A percentile compares a stretch with the other conserved stretches of the same genome.
Conservation (phyloP, 306 rosid genomes). For the Vachellia collinsii region DNA sequence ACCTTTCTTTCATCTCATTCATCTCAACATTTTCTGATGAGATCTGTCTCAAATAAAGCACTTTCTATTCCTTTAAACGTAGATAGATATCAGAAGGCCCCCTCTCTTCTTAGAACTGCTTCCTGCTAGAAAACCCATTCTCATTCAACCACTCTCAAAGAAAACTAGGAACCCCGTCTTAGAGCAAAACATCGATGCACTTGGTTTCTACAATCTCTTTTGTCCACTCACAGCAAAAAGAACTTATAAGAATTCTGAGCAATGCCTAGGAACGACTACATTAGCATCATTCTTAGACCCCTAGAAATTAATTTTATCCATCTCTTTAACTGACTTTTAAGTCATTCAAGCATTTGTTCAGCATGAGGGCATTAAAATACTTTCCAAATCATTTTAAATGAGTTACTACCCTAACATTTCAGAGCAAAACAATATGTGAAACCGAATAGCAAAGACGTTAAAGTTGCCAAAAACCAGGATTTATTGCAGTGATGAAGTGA, state of each 20-base stretch:
- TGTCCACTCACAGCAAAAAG: not conserved
- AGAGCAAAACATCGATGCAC: not conserved
- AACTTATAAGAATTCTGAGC: not conserved
- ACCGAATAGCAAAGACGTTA: not conserved
- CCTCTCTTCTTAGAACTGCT: not conserved
- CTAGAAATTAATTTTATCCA: not conserved
- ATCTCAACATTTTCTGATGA: not conserved
- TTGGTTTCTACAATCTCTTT: not conserved
- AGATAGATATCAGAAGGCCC: not conserved
- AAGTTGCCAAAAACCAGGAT: not conserved
- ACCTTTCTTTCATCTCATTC: not conserved
- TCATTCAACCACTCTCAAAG: not conserved
- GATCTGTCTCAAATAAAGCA: not conserved
- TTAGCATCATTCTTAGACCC: not conserved
- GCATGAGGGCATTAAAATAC: conserved; percentile 1
- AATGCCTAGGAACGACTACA: not conserved
- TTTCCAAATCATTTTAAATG: not conserved
- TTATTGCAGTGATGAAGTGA: not conserved
- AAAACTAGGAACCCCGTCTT: not conserved
- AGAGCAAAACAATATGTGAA: not conserved
- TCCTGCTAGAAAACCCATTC: not conserved
- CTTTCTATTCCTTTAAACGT: not conserved
- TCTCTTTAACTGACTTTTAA: not conserved
- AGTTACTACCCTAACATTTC: not conserved
- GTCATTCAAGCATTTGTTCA: not conserved